Evolutionary conservation across 2,329 filamentous ascomycete genomes (phyloP), one percentile per base, ranked within the genome.

Genomic region (Nemania abortiva): DNA sequence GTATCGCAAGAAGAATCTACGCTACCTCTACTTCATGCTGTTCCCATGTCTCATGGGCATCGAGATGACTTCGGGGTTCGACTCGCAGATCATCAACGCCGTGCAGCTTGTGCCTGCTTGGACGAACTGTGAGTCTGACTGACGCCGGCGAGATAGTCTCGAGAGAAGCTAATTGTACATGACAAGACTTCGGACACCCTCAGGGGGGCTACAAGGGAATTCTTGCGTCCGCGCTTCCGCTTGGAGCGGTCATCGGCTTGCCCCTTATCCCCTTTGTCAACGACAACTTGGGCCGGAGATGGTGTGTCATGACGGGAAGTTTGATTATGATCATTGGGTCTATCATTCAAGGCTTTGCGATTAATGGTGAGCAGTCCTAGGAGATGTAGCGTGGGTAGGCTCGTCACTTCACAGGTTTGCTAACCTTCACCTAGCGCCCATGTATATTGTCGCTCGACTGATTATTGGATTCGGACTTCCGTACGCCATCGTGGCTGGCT

Each of bases 401-500:
- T 6, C 4, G 7, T 31, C 2, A 31, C 18, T 20, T 34, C 5
- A 42, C 18, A 15, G 3, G 5, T 59, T 49, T 34, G 42, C 55
- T 75, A 15, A 74, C 55, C 2, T 9, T 9, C 2, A 50, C 9
- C n/a, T 54, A 86, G 84, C 83, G 34, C 85, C 77, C 45, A 90
- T 89, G 88, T 90, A 89, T 73, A 86, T 90, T 70, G 79, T 89
- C 22, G 83, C 88, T 13, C 86, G 88, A 64, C 83, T 88, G 66
- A 80, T 90, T 29, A 84, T 90, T n/a, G 88, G 88, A 18, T 85
- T 87, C 27, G 88, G 88, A n/a, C 87, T 90, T 56, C 85, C 86
- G 0, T 88, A 87, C 71, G 86, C 84, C 68, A 89, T 89, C 69
- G 85, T 89, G 39, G 85, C 86, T 1, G 88, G 86, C 4, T 86